Base-by-base conservation (phyloP, 495 filamentous ascomycete species). In the Aspergillus heteromorphus region DNA sequence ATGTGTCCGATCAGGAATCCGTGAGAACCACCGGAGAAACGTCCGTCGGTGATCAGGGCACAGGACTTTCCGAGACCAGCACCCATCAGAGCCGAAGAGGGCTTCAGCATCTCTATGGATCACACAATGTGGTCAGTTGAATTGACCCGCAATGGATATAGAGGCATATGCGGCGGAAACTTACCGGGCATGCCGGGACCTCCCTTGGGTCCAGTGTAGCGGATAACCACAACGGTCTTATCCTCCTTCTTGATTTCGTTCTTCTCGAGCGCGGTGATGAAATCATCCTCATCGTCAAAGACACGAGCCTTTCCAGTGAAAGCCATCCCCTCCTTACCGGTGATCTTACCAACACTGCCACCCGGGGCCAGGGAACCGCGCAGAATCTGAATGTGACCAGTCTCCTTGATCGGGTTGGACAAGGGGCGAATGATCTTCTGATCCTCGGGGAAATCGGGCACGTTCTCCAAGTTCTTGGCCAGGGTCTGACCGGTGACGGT, bases 271-370 rank as follows among this genome's bases (percentile, higher is more conserved):
- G 88, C 85, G 40, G 69, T 72, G 59, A 92, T 83, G 72, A 93
- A 89, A 67, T 80, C 80, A 49, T 91, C 87, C 70, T 93, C 89
- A 53, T 79, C 79, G 67, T 98, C 87, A 73, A 89, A 98, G 60
- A 89, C 88, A 57, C 85, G 86, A 25, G 92, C 92, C 60, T 83
- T 91, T 51, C 92, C 92, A 20, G 79, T 86, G 75, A 98, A 98
- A 6, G 75, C 69, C 17, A 85, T 78, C 18, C 92, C 92, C 69
- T 98, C 93, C 73, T 98, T 98, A 55, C 92, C 92, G 6, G 92
- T 98, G 71, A 98, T 98, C 79, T 98, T 98, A 54, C 91, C 92
- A 10, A 98, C 92, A 56, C 82, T 87, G 45, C 92, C 92, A 54
- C 87, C 92, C 2, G 92, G 92, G 1, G 92, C 89, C 21, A 98